These are phyloP conservation scores for Lathyrus tuberosus DNA, from an alignment of 306 rosid genomes.

Conservation along the genomic window DNA sequence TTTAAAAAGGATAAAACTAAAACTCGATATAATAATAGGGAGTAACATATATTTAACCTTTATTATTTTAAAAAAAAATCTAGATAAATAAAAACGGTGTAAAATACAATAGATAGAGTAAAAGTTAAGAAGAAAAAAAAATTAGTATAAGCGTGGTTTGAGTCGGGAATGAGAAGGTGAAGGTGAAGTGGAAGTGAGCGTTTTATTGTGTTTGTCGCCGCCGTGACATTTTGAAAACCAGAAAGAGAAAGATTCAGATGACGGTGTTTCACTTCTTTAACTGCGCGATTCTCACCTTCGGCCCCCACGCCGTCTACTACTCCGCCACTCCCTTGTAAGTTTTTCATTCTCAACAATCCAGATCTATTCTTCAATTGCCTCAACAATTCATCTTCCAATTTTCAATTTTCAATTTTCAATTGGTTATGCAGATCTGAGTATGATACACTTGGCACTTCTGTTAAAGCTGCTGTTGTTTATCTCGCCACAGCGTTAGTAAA, in stretches of 20 bases:
- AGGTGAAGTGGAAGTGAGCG: conserved; percentile 20
- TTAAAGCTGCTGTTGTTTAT: conserved; percentile 88
- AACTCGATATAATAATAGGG: too few species aligned
- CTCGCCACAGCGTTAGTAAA: conserved; percentile 92
- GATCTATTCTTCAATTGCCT: conserved; percentile 12
- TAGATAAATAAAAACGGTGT: too few species aligned
- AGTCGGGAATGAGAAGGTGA: background rate
- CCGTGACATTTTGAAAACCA: background rate
- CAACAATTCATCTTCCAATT: background rate
- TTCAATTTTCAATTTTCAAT: background rate
- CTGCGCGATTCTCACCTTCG: conserved; percentile 98
- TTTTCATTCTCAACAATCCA: background rate
- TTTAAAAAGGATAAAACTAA: too few species aligned
- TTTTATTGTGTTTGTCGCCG: background rate
- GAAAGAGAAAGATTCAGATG: conserved; percentile 48
- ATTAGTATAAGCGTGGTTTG: background rate
- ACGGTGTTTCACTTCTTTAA: conserved; percentile 96
- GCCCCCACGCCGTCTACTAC: conserved; percentile 98
- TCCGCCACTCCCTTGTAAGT: conserved; percentile 91
- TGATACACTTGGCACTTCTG: conserved; percentile 93
- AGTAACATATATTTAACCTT: too few species aligned
- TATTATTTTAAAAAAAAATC: too few species aligned
- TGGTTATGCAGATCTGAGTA: conserved; percentile 82
- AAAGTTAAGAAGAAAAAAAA: background rate
- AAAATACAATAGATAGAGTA: too few species aligned